Evolutionary conservation across 257 asterid genomes (phyloP).

Genomic region (Nicotiana otophora): DNA sequence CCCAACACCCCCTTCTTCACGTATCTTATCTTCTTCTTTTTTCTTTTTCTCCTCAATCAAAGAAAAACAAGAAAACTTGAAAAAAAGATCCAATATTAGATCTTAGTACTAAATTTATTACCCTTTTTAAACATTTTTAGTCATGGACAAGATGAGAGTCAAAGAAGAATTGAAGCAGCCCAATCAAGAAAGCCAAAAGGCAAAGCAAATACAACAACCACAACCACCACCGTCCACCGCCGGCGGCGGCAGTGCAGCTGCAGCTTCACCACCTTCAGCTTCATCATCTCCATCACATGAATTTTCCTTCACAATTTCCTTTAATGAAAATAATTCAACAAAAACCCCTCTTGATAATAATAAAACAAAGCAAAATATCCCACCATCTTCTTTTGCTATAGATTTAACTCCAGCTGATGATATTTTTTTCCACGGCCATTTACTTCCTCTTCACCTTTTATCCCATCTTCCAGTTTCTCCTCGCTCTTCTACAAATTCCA

Average conservation of each 20-base stretch:
- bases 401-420: constrained; percentile 97
- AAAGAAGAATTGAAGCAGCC: neutral
- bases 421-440: constrained; percentile 87
- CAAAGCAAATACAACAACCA: neutral
- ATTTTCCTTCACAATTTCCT: constrained; percentile 80
- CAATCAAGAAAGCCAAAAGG: neutral
- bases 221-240: neutral
- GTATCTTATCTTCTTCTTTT: constrained; percentile 37
- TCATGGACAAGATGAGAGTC: constrained; percentile 23
- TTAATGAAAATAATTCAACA: constrained; percentile 30
- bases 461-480: constrained; percentile 64
- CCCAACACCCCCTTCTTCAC: constrained; percentile 26
- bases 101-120: neutral
- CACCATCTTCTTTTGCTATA: constrained; percentile 37
- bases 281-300: constrained; percentile 91
- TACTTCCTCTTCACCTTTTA: constrained; percentile 84
- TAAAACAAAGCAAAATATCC: constrained; percentile 8
- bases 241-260: neutral
- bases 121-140: neutral
- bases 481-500: constrained; percentile 59
- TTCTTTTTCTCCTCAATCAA: neutral
- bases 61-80: neutral
- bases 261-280: constrained; percentile 36
- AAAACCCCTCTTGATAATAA: constrained; percentile 12
- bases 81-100: neutral